Percentiles rank a stretch among this genome's conserved stretches.
phyloP scores from a whole-genome alignment of 805 yeast species.

The Pichia rugopelliculosa region DNA sequence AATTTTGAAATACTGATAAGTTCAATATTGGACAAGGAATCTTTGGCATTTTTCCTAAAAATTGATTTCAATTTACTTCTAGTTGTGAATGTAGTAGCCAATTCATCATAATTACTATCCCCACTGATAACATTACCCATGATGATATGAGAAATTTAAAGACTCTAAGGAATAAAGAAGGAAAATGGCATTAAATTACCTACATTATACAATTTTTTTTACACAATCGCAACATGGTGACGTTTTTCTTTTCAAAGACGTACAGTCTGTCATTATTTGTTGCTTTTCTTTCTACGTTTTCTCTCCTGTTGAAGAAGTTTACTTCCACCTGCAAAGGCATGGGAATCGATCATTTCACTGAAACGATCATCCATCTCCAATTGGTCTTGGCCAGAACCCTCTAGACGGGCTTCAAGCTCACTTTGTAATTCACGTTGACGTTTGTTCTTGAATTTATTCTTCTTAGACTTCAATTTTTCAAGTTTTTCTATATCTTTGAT shows the following conservation, averaged over 20 bases:
- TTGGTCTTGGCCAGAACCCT: slow-evolving; percentile 34
- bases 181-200: too few relatives aligned
- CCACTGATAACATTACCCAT: slow-evolving; percentile 3
- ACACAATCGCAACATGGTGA: neutral
- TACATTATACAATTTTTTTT: neutral
- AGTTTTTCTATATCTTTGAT: slow-evolving; percentile 72
- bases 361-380: slow-evolving; percentile 74
- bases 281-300: slow-evolving; percentile 51
- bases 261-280: neutral
- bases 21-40: neutral
- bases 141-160: too few relatives aligned
- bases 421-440: slow-evolving; percentile 45
- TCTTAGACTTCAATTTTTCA: slow-evolving; percentile 48
- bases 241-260: too few relatives aligned
- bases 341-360: slow-evolving; percentile 72
- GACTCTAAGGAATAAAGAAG: too few relatives aligned
- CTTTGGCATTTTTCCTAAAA: slow-evolving; percentile 1
- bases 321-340: slow-evolving; percentile 91
- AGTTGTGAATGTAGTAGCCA: neutral
- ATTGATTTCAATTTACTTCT: neutral
- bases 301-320: slow-evolving; percentile 77
- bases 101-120: neutral
- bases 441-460: slow-evolving; percentile 35
- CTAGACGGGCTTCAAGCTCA: slow-evolving; percentile 36
- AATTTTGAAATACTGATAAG: slow-evolving; percentile 4